Evolutionary conservation across 192 early-diverging fungal genomes (phyloP).

Genomic region (Entophlyctis helioformis): DNA sequence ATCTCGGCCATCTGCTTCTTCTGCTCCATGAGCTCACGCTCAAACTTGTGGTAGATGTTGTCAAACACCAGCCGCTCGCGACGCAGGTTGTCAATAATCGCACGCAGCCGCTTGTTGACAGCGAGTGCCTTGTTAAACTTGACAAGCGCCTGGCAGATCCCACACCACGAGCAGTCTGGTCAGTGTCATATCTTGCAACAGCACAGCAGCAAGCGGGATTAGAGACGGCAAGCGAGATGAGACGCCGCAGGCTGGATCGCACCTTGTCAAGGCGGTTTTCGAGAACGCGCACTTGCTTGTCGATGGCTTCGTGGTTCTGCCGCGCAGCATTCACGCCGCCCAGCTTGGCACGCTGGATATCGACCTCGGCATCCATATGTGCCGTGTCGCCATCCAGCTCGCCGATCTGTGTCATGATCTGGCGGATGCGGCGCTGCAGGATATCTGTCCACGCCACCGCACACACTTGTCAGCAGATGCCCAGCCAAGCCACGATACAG

Average conservation of each 20-base stretch:
- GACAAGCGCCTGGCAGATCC: constrained; percentile 26
- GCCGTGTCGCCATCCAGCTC: constrained; percentile 22
- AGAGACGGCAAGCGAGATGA: no score
- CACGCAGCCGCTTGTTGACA: constrained; percentile 39
- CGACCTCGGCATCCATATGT: constrained; percentile 25
- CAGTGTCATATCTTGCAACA: no score
- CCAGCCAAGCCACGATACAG: no score
- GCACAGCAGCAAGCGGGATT: no score
- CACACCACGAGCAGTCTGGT: background rate
- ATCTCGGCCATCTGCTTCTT: constrained; percentile 54
- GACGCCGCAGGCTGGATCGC: no score
- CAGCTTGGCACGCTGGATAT: constrained; percentile 28
- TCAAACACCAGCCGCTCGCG: constrained; percentile 48
- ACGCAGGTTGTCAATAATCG: constrained; percentile 39
- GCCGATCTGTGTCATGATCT: constrained; percentile 20
- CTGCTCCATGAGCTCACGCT: constrained; percentile 39
- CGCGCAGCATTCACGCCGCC: constrained; percentile 41
- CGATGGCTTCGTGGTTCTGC: constrained; percentile 34
- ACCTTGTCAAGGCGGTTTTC: constrained; percentile 47
- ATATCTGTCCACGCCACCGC: constrained; percentile 18
- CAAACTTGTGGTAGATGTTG: constrained; percentile 44
- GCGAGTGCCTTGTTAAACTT: constrained; percentile 51
- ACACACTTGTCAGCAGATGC: no score
- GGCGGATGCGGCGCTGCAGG: constrained; percentile 24
- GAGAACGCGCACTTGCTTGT: constrained; percentile 38